These are phyloP conservation scores for Prunus salicina DNA, from an alignment of 306 rosid genomes.

Conservation along the genomic window DNA sequence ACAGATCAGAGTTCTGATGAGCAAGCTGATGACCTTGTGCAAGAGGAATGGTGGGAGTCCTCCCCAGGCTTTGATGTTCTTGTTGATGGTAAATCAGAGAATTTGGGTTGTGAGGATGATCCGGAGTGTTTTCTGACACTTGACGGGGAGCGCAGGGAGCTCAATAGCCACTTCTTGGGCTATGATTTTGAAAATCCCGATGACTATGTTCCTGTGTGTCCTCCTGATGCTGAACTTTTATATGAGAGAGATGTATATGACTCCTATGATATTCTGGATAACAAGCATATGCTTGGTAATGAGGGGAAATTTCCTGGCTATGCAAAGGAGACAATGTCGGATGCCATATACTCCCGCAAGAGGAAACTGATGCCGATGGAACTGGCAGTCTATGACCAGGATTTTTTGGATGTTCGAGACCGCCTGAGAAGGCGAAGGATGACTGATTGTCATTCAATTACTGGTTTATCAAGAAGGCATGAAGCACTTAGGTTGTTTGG, in stretches of 20 bases:
- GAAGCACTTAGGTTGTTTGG: slow-evolving; percentile 32
- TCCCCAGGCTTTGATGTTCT: slow-evolving; percentile 91
- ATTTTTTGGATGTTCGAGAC: slow-evolving; percentile 56
- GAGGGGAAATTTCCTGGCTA: slow-evolving; percentile 30
- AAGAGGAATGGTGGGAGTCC: slow-evolving; percentile 73
- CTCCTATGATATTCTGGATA: slow-evolving; percentile 36
- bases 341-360: slow-evolving; percentile 50
- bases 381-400: slow-evolving; percentile 31
- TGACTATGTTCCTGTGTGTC: slow-evolving; percentile 42
- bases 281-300: slow-evolving; percentile 26
- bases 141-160: slow-evolving; percentile 38
- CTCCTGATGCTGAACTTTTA: slow-evolving; percentile 43
- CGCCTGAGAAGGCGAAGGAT: slow-evolving; percentile 59
- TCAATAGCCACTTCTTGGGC: slow-evolving; percentile 36
- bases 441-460: slow-evolving; percentile 23
- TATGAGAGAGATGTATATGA: slow-evolving; percentile 39
- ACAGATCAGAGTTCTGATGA: slow-evolving; percentile 56
- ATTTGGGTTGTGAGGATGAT: slow-evolving; percentile 41
- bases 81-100: slow-evolving; percentile 55
- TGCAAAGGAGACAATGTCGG: slow-evolving; percentile 40
- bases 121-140: slow-evolving; percentile 45
- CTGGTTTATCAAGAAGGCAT: slow-evolving; percentile 45
- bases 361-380: slow-evolving; percentile 45
- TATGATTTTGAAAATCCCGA: slow-evolving; percentile 40
- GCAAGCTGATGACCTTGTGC: slow-evolving; percentile 42